Evolutionary conservation across 2,329 filamentous ascomycete genomes (phyloP).

Genomic region (Colletotrichum endophyticum): DNA sequence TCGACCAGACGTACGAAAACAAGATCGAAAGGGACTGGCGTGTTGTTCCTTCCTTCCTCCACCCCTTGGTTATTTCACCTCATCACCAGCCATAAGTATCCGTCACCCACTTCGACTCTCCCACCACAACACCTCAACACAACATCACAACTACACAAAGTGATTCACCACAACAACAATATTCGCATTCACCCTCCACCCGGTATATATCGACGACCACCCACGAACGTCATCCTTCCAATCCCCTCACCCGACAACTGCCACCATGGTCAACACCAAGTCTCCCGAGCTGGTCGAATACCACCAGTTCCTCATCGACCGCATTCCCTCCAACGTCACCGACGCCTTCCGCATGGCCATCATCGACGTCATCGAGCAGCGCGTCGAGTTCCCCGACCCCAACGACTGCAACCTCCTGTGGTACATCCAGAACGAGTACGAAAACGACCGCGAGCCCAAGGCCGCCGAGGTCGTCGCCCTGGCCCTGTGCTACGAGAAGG

Average conservation of each 20-base stretch:
- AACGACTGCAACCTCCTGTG: neutral
- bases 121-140: neutral
- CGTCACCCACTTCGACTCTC: neutral
- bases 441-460: neutral
- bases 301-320: neutral
- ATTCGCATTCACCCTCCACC: neutral
- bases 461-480: slow-evolving; percentile 1
- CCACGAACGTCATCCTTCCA: neutral
- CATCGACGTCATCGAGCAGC: neutral
- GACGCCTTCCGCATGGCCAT: neutral
- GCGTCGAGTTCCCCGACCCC: neutral
- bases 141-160: neutral
- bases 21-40: neutral
- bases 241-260: neutral
- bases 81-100: neutral
- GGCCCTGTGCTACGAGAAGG: neutral
- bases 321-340: neutral
- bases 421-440: neutral
- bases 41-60: neutral
- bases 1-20: neutral
- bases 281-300: neutral
- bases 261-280: neutral
- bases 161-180: neutral
- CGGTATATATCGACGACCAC: neutral
- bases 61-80: neutral